A percentile compares a stretch with the other conserved stretches of the same genome.
These are phyloP conservation scores for Chlorencoelia australis DNA, from an alignment of 2,329 filamentous ascomycete species.

Conservation along the genomic window DNA sequence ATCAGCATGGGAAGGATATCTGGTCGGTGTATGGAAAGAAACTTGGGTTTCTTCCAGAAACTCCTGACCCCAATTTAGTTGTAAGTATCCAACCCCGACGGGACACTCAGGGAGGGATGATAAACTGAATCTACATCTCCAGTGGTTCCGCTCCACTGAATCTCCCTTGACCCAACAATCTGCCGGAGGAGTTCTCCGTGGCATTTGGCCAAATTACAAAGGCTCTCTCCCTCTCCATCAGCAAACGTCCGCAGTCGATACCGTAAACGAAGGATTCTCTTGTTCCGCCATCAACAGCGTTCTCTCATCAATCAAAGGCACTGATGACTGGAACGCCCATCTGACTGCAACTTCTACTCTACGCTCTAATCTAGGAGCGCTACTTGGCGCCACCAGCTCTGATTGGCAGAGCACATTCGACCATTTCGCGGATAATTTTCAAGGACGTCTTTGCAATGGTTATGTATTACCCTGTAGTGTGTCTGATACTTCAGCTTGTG, in stretches of 20 bases:
- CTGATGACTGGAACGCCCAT: constrained; percentile 28
- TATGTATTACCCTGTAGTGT: constrained; percentile 29
- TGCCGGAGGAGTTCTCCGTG: constrained; percentile 30
- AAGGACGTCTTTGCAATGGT: constrained; percentile 31
- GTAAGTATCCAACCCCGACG: constrained; percentile 27
- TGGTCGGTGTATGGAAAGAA: constrained; percentile 25
- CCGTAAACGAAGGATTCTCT: constrained; percentile 29
- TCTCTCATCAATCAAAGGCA: constrained; percentile 23
- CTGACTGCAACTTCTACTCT: constrained; percentile 25
- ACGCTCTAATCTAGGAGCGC: constrained; percentile 24
- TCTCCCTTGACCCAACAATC: constrained; percentile 29
- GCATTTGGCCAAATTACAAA: constrained; percentile 27
- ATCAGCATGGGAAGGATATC: constrained; percentile 29
- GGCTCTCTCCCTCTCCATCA: constrained; percentile 30
- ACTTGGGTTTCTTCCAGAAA: constrained; percentile 25
- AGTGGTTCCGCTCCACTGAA: constrained; percentile 30
- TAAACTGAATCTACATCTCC: constrained; percentile 26
- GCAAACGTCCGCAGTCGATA: constrained; percentile 28
- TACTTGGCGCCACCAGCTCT: constrained; percentile 25
- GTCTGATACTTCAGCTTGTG: constrained; percentile 23
- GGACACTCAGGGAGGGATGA: constrained; percentile 24
- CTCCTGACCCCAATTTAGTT: too few relatives aligned
- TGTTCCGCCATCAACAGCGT: constrained; percentile 22
- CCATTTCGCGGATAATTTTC: constrained; percentile 33
- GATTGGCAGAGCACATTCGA: constrained; percentile 30